phyloP scores from a whole-genome alignment of 2,329 filamentous ascomycete species.

The Colletotrichum somersetense region DNA sequence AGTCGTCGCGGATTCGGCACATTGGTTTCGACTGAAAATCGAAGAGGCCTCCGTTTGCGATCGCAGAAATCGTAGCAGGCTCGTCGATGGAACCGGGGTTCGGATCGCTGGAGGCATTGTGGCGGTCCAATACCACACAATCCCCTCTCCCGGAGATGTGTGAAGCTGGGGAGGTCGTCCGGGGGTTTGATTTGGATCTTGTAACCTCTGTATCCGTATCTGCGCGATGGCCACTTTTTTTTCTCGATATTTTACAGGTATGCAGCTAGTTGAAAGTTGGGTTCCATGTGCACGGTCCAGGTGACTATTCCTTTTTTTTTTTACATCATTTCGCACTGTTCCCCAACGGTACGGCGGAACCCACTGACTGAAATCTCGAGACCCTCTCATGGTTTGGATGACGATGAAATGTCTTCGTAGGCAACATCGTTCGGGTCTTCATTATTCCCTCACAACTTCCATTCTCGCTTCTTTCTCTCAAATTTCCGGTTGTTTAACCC shows the following conservation, averaged over 20 bases:
- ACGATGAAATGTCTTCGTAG: slow-evolving; percentile 10
- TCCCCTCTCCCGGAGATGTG: not conserved
- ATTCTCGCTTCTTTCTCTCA: not conserved
- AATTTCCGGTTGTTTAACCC: not conserved
- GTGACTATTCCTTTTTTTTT: slow-evolving; percentile 4
- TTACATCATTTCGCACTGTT: slow-evolving; percentile 28
- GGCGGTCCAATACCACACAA: slow-evolving; percentile 20
- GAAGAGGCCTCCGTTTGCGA: slow-evolving; percentile 73
- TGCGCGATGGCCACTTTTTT: slow-evolving; percentile 30
- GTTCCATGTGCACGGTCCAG: slow-evolving; percentile 34
- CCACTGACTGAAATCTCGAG: slow-evolving; percentile 27
- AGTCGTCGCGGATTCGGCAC: slow-evolving; percentile 21
- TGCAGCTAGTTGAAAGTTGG: slow-evolving; percentile 25
- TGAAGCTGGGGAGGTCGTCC: slow-evolving; percentile 1
- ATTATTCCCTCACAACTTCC: not conserved
- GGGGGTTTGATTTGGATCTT: not conserved
- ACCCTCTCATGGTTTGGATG: slow-evolving; percentile 1
- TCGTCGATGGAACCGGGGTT: slow-evolving; percentile 63
- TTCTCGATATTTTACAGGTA: slow-evolving; percentile 13
- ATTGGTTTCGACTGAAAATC: slow-evolving; percentile 61
- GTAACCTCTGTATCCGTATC: not conserved
- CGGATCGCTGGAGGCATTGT: slow-evolving; percentile 56
- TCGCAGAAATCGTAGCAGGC: slow-evolving; percentile 79
- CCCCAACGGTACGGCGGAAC: slow-evolving; percentile 7
- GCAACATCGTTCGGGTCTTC: not conserved